Conservation (phyloP, 805 yeast genomes). For the Candida silvatica region DNA sequence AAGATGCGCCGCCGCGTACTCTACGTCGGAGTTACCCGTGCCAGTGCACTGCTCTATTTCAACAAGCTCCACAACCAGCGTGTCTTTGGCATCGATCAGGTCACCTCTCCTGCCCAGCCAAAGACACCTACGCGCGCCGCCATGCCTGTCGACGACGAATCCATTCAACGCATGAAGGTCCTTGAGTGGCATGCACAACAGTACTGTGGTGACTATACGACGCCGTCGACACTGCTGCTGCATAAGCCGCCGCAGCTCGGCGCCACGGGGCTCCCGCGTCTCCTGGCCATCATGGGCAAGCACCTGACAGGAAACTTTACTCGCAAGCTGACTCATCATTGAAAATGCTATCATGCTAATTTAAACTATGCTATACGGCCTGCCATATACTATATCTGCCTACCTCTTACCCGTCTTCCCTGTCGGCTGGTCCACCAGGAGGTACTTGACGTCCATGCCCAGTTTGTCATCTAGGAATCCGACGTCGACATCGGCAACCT, state of each 20-base stretch:
- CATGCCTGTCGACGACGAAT: not conserved
- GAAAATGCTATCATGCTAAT: no score
- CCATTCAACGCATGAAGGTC: not conserved
- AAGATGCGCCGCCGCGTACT: constrained; percentile 32
- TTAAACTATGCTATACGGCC: no score
- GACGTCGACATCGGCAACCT: constrained; percentile 16
- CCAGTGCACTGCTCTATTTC: constrained; percentile 37
- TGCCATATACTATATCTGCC: not conserved
- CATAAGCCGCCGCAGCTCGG: constrained; percentile 1
- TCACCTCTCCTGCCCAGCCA: not conserved
- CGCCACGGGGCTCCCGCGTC: not conserved
- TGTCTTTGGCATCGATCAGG: constrained; percentile 13
- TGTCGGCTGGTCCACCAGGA: constrained; percentile 40
- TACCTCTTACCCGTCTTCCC: constrained; percentile 15
- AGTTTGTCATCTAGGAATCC: constrained; percentile 16
- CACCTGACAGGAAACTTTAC: not conserved
- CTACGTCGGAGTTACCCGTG: constrained; percentile 65
- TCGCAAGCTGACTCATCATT: not conserved
- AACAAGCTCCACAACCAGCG: constrained; percentile 16
- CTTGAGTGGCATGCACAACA: not conserved
- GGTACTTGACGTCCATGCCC: constrained; percentile 28
- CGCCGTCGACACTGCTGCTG: not conserved
- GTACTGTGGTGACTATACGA: not conserved
- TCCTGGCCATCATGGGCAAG: constrained; percentile 5
- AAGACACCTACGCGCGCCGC: not conserved